A percentile compares a stretch with the other conserved stretches of the same genome.
Conservation (phyloP, 164 flowering plant genomes). For the Aristolochia fimbriata region DNA sequence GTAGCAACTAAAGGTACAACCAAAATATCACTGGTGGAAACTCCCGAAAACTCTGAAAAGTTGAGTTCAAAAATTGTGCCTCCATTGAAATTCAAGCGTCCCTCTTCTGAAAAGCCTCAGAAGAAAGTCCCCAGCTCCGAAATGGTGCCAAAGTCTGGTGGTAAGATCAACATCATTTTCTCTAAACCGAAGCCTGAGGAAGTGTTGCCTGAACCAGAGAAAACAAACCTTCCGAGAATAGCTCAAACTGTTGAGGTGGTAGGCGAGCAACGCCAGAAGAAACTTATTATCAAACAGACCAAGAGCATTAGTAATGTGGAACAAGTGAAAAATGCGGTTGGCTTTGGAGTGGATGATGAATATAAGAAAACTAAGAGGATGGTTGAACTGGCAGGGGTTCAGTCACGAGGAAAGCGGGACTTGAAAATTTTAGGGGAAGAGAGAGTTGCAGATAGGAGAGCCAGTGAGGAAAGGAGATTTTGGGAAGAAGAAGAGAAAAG, state of each 20-base stretch:
- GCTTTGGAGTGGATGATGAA: conserved; percentile 28
- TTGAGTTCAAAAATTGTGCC: conserved; percentile 33
- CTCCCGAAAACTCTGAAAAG: conserved; percentile 43
- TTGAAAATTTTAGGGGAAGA: conserved; percentile 23
- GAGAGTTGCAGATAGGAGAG: conserved; percentile 25
- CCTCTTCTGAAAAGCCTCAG: conserved; percentile 34
- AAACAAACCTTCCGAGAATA: conserved; percentile 38
- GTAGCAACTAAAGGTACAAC: conserved; percentile 34
- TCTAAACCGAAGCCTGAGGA: conserved; percentile 58
- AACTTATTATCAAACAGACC: conserved; percentile 63
- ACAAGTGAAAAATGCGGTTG: conserved; percentile 34
- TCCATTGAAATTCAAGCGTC: conserved; percentile 70
- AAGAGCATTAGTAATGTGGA: conserved; percentile 48
- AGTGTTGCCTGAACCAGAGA: conserved; percentile 26
- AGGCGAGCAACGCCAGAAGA: conserved; percentile 50
- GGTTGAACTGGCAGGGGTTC: conserved; percentile 48
- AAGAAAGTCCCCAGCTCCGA: conserved; percentile 37
- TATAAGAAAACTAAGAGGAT: conserved; percentile 63
- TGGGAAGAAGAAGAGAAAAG: conserved; percentile 69
- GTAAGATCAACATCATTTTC: conserved; percentile 55
- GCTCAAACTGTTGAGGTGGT: conserved; percentile 49
- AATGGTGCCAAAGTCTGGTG: conserved; percentile 26
- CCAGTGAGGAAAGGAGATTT: conserved; percentile 31
- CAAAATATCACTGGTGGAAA: conserved; percentile 42
- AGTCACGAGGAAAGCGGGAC: conserved; percentile 33